Evolutionary conservation across 2,329 filamentous ascomycete species (phyloP).

Genomic region (Fusarium gaditjirri): DNA sequence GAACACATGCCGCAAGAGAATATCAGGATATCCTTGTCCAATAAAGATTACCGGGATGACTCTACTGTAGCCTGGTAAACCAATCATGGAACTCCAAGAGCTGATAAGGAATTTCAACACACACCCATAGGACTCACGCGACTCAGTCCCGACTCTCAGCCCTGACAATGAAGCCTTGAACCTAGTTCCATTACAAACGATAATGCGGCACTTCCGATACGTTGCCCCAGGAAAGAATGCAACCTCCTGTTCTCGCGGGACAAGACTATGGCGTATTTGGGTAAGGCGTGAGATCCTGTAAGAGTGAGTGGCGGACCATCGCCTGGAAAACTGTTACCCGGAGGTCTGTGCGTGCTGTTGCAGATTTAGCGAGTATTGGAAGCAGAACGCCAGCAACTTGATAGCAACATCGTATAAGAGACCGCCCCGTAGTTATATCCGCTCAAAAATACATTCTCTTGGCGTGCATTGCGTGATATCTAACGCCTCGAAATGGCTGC

Average conservation of each 20-base stretch:
- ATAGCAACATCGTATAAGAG: neutral
- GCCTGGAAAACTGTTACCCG: neutral
- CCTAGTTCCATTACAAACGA: too few species aligned
- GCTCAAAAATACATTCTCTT: too few species aligned
- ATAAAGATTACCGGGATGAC: neutral
- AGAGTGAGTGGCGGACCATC: neutral
- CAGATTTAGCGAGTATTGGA: neutral
- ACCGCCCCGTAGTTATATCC: neutral
- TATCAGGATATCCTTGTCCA: neutral
- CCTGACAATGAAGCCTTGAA: neutral
- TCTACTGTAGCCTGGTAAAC: accelerated
- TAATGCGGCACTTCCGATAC: neutral
- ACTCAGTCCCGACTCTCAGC: neutral
- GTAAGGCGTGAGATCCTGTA: accelerated
- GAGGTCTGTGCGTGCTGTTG: neutral
- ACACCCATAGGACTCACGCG: neutral
- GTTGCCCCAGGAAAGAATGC: neutral
- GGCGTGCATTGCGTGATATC: neutral
- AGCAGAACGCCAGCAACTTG: neutral
- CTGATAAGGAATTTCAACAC: neutral
- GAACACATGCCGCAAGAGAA: too few species aligned
- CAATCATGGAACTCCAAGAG: too few species aligned
- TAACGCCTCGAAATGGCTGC: neutral
- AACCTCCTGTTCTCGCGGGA: accelerated
- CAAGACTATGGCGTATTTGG: neutral